phyloP scores from a whole-genome alignment of 2,329 filamentous ascomycete species.

The Nemania sp. region DNA sequence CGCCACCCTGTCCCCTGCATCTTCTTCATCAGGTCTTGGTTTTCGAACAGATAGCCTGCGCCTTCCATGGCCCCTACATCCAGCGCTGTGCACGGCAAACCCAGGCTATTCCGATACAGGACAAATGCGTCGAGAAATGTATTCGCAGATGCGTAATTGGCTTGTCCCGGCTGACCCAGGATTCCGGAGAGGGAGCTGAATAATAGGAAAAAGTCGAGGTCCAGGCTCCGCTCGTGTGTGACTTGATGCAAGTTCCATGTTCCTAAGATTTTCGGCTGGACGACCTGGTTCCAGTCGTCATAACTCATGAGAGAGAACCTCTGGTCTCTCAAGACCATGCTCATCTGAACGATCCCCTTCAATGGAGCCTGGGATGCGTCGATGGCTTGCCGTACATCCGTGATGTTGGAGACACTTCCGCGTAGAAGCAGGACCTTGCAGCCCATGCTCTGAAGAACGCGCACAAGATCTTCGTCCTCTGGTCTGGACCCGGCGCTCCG shows the following conservation, averaged over 20 bases:
- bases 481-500: slow-evolving; percentile 11
- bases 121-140: slow-evolving; percentile 43
- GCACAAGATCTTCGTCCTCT: slow-evolving; percentile 11
- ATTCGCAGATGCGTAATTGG: slow-evolving; percentile 45
- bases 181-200: slow-evolving; percentile 38
- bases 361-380: background rate
- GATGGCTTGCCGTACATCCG: background rate
- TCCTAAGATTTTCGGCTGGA: slow-evolving; percentile 45
- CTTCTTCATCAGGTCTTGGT: slow-evolving; percentile 9
- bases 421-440: background rate
- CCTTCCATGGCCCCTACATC: slow-evolving; percentile 45
- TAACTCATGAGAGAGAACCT: slow-evolving; percentile 43
- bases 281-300: slow-evolving; percentile 28
- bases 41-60: slow-evolving; percentile 42
- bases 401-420: background rate
- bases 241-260: slow-evolving; percentile 47
- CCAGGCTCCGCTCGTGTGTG: slow-evolving; percentile 24
- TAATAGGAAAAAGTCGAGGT: slow-evolving; percentile 45
- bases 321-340: background rate
- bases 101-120: slow-evolving; percentile 36
- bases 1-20: slow-evolving; percentile 3
- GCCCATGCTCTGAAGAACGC: slow-evolving; percentile 24
- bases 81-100: slow-evolving; percentile 41
- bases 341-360: background rate
- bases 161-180: slow-evolving; percentile 37